Base-by-base conservation (phyloP, 805 yeast species). In the Teunomyces lycoperdinae region DNA sequence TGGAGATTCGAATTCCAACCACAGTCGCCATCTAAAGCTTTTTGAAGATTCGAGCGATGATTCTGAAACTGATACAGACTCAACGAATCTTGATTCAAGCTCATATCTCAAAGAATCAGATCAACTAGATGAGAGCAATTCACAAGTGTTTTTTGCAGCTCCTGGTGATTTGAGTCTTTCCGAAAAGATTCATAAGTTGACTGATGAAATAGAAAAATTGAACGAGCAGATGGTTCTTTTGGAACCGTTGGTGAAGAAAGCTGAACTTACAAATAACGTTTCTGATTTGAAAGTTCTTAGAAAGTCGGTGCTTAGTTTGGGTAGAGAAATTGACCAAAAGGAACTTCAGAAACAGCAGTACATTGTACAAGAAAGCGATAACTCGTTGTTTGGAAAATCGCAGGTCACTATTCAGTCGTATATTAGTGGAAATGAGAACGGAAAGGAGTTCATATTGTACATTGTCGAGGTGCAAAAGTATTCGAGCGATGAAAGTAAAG, bases 351-450 rank as follows among this genome's bases (percentile, higher is more conserved):
- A 80, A 50, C 96, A 89, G 53, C 96, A 88, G 60, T 84, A 81
- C 55, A 78, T 86, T 44, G 87, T 90, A 2, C 96, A 88, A 58
- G 95, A 89, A 53, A 85, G 80, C 57, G 92, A 87, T 35, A 87
- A 85, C 60, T 83, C 89, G 53, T 71, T 91, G 43, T 89, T 68
- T 58, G 88, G 85, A 0, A 83, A 83, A 55, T 79, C 90, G 0
- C 63, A 72, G 26, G 78, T 85, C 0, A 62, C 70, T 5, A 78
- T 80, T 11, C 81, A 77, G 45, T 74, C 80, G 7, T 79, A 71
- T 51, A 76, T 86, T 8, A 80, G 67, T 50, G 85, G 81, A 1
- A 73, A 67, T n/a, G 83, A 80, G 32, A 61, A 74, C 27, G 83
- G 84, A 0, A 78, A 74, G 45, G 87, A 81, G 38, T 85, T 79